Evolutionary conservation across 345 rosid genomes (phyloP).

Genomic region (Eucalyptus fibrosa): DNA sequence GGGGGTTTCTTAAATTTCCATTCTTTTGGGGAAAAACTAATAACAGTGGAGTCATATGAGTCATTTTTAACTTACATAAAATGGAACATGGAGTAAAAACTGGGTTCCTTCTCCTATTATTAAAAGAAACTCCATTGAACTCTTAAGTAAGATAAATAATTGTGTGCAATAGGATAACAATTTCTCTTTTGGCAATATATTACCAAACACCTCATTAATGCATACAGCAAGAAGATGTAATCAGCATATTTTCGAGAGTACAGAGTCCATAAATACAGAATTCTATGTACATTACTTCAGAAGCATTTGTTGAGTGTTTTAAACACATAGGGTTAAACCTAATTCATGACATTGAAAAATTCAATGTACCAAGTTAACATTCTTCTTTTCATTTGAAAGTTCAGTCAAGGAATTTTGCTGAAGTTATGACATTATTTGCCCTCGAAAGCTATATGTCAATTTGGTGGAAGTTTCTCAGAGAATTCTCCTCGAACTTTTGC

Average conservation of each 20-base stretch:
- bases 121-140: background rate
- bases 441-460: background rate
- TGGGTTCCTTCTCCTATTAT: background rate
- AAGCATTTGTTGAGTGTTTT: background rate
- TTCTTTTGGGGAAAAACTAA: background rate
- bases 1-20: background rate
- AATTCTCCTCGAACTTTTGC: background rate
- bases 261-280: background rate
- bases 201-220: background rate
- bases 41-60: background rate
- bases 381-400: background rate
- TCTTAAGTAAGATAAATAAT: background rate
- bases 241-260: background rate
- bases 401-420: background rate
- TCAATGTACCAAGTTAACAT: background rate
- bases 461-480: background rate
- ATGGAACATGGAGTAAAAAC: background rate
- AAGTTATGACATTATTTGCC: background rate
- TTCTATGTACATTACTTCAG: background rate
- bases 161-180: background rate
- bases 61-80: background rate
- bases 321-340: background rate
- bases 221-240: background rate
- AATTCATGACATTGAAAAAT: background rate
- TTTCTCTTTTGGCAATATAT: background rate